Base-by-base conservation (phyloP, 2,329 filamentous ascomycete species). In the Trichoderma oligosporum region DNA sequence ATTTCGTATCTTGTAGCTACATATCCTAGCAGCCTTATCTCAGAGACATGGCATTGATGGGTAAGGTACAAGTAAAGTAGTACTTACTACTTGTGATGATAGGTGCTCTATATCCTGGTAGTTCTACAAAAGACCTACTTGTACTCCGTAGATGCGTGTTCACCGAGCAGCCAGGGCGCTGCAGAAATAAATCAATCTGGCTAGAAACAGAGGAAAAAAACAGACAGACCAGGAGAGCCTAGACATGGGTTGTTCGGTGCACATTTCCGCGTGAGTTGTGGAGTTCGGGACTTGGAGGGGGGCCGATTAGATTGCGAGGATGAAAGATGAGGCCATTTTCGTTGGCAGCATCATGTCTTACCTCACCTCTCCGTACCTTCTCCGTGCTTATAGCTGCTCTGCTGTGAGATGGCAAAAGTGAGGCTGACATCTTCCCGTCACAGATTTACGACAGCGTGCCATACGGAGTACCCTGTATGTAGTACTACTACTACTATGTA, bases 251-350 rank as follows among this genome's bases (percentile, higher is more conserved):
- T 27, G 27, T 41, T 14, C 44, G 18, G 29, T 14, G 29, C 29
- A 47, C 44, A 20, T 35, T 44, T 35, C 27, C 51, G 35, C 47
- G 22, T 39, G 8, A 18, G 29, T n/a, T 33, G 51, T 54, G 51
- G 51, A 54, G 51, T 54, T 38, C 16, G 27, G 29, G 44, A 27
- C n/a, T 29, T 29, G 25, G 31, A 14, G 31, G 31, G 31, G 11
- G 27, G n/a, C n/a, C n/a, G n/a, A n/a, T n/a, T n/a, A 42, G 48
- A 41, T 20, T 42, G 48, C 25, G 48, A 52, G 38, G 18, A 52
- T 42, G 48, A 16, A 42, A 52, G 39, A 45, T 54, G 51, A 45
- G 51, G 51, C 51, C 51, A 54, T 36, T 45, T 53, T 24, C 12
- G 6, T 39, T 20, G 36, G 2, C 35, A 41, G 48, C 48, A 9